phyloP scores from a whole-genome alignment of 139 green algal species.

The Dunaliella primolecta region DNA sequence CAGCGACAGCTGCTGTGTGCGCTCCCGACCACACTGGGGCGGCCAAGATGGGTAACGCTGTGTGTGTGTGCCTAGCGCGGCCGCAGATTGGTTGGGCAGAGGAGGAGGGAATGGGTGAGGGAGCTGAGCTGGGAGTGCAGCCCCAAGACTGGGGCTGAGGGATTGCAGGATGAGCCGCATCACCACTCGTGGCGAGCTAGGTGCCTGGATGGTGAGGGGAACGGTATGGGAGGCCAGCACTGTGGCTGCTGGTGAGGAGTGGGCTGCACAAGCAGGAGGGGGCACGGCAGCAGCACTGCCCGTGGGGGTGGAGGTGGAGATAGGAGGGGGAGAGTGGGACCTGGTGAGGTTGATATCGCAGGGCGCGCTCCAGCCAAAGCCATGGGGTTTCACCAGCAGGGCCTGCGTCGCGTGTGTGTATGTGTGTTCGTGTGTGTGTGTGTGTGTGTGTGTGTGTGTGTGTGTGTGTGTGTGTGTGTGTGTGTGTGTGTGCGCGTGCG shows the following conservation, averaged over 20 bases:
- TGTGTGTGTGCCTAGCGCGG: no score
- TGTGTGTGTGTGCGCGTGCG: background rate
- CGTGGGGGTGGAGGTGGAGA: background rate
- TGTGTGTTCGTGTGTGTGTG: background rate
- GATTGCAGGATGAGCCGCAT: background rate
- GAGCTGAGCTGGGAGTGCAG: no score
- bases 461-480: background rate
- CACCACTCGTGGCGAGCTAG: background rate
- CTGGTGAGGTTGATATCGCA: background rate
- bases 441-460: background rate
- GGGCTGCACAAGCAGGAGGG: no score
- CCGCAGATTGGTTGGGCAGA: no score
- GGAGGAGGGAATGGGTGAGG: no score
- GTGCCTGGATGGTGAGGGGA: background rate
- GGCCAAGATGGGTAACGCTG: no score
- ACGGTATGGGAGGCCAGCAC: background rate
- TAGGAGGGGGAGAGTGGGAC: background rate
- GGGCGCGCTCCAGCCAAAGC: background rate
- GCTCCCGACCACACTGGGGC: background rate
- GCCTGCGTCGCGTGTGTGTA: background rate
- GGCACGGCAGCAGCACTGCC: background rate
- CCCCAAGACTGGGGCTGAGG: no score
- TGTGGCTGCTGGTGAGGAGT: no score
- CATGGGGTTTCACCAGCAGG: background rate
- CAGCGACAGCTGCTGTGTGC: constrained; percentile 16